These are phyloP conservation scores for Aspergillus fumigatiaffinis DNA, from an alignment of 2,329 filamentous ascomycete genomes.

Conservation along the genomic window DNA sequence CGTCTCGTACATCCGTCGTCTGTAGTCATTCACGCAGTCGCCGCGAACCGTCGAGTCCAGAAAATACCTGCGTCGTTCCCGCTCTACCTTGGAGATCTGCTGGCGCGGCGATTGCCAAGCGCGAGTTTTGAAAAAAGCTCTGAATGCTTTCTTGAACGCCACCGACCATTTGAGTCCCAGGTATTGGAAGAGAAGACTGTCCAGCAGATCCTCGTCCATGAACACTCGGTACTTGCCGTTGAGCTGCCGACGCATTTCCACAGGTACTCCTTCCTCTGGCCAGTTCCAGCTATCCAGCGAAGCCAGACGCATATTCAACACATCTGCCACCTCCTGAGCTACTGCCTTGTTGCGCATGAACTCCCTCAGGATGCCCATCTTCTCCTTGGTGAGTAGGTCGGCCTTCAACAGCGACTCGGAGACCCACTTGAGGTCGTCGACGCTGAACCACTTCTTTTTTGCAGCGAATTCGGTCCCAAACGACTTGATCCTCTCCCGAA, in stretches of 20 bases:
- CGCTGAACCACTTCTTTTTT: slow-evolving; percentile 38
- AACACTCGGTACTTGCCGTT: slow-evolving; percentile 58
- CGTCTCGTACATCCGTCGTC: slow-evolving; percentile 36
- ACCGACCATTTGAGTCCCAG: slow-evolving; percentile 52
- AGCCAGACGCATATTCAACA: slow-evolving; percentile 54
- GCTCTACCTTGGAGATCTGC: slow-evolving; percentile 34
- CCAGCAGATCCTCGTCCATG: slow-evolving; percentile 57
- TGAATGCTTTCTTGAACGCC: slow-evolving; percentile 43
- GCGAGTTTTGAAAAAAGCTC: slow-evolving; percentile 29
- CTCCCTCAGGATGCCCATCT: slow-evolving; percentile 48
- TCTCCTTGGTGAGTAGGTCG: slow-evolving; percentile 52
- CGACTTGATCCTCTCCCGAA: slow-evolving; percentile 38
- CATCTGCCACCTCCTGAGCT: slow-evolving; percentile 52
- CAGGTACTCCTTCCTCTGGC: slow-evolving; percentile 42
- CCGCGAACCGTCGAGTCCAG: slow-evolving; percentile 20
- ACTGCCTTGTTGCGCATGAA: slow-evolving; percentile 49
- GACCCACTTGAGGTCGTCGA: slow-evolving; percentile 39
- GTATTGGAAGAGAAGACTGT: slow-evolving; percentile 53
- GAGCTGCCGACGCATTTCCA: slow-evolving; percentile 51
- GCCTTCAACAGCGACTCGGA: slow-evolving; percentile 49
- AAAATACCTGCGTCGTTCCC: slow-evolving; percentile 45
- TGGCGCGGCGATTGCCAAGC: slow-evolving; percentile 41
- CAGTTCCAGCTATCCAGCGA: slow-evolving; percentile 52
- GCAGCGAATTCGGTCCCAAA: slow-evolving; percentile 33
- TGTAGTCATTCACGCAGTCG: slow-evolving; percentile 28